Evolutionary conservation across 2,329 filamentous ascomycete species (phyloP).

Genomic region (Epichloe bromicola): DNA sequence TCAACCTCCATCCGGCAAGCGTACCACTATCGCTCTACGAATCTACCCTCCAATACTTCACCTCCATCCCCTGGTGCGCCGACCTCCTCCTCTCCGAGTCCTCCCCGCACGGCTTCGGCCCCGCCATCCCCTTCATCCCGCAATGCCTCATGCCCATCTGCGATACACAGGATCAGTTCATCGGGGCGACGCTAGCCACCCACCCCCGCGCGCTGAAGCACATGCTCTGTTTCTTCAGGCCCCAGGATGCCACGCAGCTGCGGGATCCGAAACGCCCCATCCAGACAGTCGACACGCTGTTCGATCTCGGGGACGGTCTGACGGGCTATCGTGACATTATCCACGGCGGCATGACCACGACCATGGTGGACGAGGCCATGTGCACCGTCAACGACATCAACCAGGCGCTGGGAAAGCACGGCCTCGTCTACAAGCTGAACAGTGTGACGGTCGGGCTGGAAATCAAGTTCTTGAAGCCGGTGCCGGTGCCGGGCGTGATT

Average conservation of each 20-base stretch:
- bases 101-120: not conserved
- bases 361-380: conserved; percentile 25
- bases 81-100: conserved; percentile 12
- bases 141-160: conserved; percentile 19
- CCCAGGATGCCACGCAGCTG: conserved; percentile 13
- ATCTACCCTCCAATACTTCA: conserved; percentile 19
- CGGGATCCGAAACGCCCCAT: conserved; percentile 15
- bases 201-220: conserved; percentile 16
- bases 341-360: conserved; percentile 23
- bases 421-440: conserved; percentile 13
- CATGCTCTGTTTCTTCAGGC: conserved; percentile 22
- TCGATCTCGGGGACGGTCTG: conserved; percentile 20
- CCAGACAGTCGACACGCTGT: conserved; percentile 17
- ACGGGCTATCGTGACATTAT: conserved; percentile 20
- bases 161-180: conserved; percentile 20
- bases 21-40: conserved; percentile 15
- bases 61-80: conserved; percentile 23
- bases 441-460: conserved; percentile 23
- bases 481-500: conserved; percentile 17
- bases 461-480: conserved; percentile 21
- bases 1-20: conserved; percentile 16
- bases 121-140: conserved; percentile 20
- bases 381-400: conserved; percentile 25
- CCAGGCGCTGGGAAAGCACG: conserved; percentile 17
- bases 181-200: conserved; percentile 19